Evolutionary conservation across 1,139 yeast species (phyloP).

Genomic region (Geotrichum phurueaensis): DNA sequence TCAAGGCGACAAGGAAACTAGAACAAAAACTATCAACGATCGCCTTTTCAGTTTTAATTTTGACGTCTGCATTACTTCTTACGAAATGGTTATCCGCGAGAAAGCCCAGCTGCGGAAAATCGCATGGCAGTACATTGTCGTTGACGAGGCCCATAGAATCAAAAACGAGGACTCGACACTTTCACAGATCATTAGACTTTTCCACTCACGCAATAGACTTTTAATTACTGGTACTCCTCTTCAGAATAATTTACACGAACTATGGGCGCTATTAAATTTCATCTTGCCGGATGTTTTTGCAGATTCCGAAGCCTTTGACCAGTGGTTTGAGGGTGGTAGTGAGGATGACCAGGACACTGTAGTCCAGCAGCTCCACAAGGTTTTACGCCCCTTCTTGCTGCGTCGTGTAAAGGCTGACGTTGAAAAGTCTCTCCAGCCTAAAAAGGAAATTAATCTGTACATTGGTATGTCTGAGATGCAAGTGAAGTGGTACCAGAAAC

Average conservation of each 20-base stretch:
- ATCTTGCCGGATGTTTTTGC: slow-evolving; percentile 93
- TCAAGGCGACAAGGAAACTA: slow-evolving; percentile 79
- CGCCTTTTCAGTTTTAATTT: slow-evolving; percentile 66
- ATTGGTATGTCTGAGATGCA: slow-evolving; percentile 97
- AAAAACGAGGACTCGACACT: slow-evolving; percentile 89
- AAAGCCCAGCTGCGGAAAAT: slow-evolving; percentile 74
- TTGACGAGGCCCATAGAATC: slow-evolving; percentile 96
- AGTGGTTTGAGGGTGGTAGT: slow-evolving; percentile 68
- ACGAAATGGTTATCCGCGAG: slow-evolving; percentile 88
- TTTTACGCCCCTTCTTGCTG: slow-evolving; percentile 77
- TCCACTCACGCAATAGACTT: slow-evolving; percentile 77
- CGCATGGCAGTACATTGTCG: slow-evolving; percentile 89
- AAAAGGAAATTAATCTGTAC: slow-evolving; percentile 81
- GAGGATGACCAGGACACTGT: slow-evolving; percentile 56
- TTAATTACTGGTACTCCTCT: slow-evolving; percentile 94
- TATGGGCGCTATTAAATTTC: slow-evolving; percentile 92
- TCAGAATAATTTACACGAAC: slow-evolving; percentile 88
- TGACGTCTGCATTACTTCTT: slow-evolving; percentile 87
- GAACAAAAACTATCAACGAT: slow-evolving; percentile 55
- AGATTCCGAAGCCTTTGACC: slow-evolving; percentile 85
- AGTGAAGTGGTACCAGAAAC: slow-evolving; percentile 79
- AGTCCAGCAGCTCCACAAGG: slow-evolving; percentile 83
- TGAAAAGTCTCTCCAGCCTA: slow-evolving; percentile 83
- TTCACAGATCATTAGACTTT: slow-evolving; percentile 83
- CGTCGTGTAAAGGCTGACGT: slow-evolving; percentile 92